Conservation (phyloP, 2,329 filamentous ascomycete genomes). For the Epichloe typhina region DNA sequence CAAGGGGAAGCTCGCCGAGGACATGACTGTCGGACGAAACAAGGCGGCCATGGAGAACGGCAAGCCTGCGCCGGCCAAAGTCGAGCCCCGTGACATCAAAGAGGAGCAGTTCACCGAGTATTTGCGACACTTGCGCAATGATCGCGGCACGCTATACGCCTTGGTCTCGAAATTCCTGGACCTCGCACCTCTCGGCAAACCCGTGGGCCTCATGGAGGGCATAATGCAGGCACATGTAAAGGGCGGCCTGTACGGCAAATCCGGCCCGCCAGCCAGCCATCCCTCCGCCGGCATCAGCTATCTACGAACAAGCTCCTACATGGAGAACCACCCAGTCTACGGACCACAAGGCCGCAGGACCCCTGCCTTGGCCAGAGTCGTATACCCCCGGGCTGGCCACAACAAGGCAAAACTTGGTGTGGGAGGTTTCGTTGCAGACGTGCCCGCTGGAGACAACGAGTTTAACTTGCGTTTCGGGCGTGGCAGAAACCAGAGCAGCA, state of each 20-base stretch:
- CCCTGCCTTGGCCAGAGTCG: slow-evolving; percentile 37
- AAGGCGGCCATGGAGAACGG: slow-evolving; percentile 27
- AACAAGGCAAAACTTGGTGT: slow-evolving; percentile 35
- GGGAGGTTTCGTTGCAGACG: slow-evolving; percentile 38
- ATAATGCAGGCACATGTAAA: slow-evolving; percentile 14
- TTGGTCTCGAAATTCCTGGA: slow-evolving; percentile 49
- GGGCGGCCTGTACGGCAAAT: slow-evolving; percentile 32
- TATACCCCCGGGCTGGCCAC: slow-evolving; percentile 28
- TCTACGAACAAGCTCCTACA: slow-evolving; percentile 38
- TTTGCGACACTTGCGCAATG: slow-evolving; percentile 37
- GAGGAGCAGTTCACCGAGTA: slow-evolving; percentile 38
- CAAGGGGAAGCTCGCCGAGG: slow-evolving; percentile 32
- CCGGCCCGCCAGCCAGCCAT: slow-evolving; percentile 46
- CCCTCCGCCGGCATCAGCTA: slow-evolving; percentile 51
- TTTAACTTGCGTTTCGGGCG: slow-evolving; percentile 22
- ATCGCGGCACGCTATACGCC: slow-evolving; percentile 36
- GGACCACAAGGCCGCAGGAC: slow-evolving; percentile 40
- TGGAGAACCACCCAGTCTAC: slow-evolving; percentile 48
- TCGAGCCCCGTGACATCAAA: slow-evolving; percentile 27
- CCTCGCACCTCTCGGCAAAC: slow-evolving; percentile 37
- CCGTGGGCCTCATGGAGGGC: slow-evolving; percentile 15
- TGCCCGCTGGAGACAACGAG: slow-evolving; percentile 27
- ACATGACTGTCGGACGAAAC: slow-evolving; percentile 27
- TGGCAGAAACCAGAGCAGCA: slow-evolving; percentile 11
- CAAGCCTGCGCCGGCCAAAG: slow-evolving; percentile 14